Conservation (phyloP, 2,329 filamentous ascomycete genomes). For the Conoideocrella luteorostrata region DNA sequence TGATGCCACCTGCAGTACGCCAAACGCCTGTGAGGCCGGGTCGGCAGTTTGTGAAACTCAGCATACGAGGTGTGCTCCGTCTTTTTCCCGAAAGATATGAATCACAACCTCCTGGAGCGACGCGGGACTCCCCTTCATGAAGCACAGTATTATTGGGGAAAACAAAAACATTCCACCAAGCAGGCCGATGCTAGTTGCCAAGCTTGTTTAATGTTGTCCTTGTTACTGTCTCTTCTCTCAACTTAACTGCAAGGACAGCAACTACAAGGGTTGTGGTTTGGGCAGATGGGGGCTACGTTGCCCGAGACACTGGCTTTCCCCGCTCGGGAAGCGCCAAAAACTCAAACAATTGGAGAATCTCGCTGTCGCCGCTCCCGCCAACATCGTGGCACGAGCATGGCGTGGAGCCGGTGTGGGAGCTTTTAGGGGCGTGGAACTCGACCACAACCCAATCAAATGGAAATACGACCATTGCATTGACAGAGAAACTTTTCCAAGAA, state of each 20-base stretch:
- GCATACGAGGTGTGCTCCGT: background rate
- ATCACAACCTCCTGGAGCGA: background rate
- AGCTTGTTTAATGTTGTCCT: conserved; percentile 3
- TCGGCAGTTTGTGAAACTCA: background rate
- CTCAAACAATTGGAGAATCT: conserved; percentile 9
- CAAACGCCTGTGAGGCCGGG: too few relatives aligned
- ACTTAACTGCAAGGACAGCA: background rate
- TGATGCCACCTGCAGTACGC: background rate
- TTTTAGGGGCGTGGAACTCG: background rate
- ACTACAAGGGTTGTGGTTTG: background rate
- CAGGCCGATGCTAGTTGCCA: conserved; percentile 1
- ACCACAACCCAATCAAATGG: background rate
- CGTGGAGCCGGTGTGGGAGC: conserved; percentile 7
- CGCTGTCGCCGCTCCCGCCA: conserved; percentile 5
- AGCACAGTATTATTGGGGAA: background rate
- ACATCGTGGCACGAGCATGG: conserved; percentile 8
- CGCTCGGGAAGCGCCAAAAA: conserved; percentile 7
- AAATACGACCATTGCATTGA: background rate
- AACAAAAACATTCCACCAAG: background rate
- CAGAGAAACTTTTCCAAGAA: background rate
- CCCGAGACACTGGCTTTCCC: conserved; percentile 11
- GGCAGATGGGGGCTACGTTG: conserved; percentile 3
- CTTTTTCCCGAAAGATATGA: background rate
- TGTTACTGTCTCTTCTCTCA: background rate
- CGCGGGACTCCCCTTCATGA: too few relatives aligned